Evolutionary conservation across 2,329 filamentous ascomycete genomes (phyloP).

Genomic region (Alternaria ventricosa): DNA sequence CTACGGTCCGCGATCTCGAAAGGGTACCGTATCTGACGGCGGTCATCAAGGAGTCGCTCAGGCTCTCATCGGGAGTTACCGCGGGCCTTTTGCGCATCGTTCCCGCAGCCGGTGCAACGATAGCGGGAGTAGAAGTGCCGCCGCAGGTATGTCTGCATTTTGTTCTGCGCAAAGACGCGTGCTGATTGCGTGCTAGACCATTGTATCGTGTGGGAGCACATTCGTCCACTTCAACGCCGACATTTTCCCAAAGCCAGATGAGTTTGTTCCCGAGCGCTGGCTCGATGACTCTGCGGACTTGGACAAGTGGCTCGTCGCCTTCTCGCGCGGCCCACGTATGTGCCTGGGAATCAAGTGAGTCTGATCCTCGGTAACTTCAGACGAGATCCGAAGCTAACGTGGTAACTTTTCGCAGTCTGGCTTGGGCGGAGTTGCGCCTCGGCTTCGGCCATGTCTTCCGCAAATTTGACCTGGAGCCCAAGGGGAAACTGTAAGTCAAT

Average conservation of each 20-base stretch:
- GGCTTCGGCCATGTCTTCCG: constrained; percentile 37
- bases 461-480: constrained; percentile 40
- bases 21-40: constrained; percentile 44
- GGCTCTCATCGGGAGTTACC: constrained; percentile 45
- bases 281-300: constrained; percentile 31
- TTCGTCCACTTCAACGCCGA: constrained; percentile 43
- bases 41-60: constrained; percentile 51
- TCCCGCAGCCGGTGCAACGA: constrained; percentile 28
- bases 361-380: not conserved
- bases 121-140: constrained; percentile 27
- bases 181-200: constrained; percentile 20
- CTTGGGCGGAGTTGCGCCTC: constrained; percentile 44
- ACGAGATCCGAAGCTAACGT: not conserved
- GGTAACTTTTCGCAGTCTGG: constrained; percentile 27
- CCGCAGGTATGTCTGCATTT: constrained; percentile 22
- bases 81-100: constrained; percentile 34
- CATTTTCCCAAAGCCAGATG: constrained; percentile 38
- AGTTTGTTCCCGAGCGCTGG: constrained; percentile 44
- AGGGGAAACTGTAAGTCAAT: constrained; percentile 24
- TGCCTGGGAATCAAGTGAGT: constrained; percentile 41
- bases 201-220: constrained; percentile 39
- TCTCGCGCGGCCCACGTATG: constrained; percentile 46
- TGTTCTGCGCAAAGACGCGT: not conserved
- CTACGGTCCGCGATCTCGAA: constrained; percentile 45
- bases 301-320: constrained; percentile 41